phyloP scores from a whole-genome alignment of 345 rosid genomes.

The Populus euphratica region DNA sequence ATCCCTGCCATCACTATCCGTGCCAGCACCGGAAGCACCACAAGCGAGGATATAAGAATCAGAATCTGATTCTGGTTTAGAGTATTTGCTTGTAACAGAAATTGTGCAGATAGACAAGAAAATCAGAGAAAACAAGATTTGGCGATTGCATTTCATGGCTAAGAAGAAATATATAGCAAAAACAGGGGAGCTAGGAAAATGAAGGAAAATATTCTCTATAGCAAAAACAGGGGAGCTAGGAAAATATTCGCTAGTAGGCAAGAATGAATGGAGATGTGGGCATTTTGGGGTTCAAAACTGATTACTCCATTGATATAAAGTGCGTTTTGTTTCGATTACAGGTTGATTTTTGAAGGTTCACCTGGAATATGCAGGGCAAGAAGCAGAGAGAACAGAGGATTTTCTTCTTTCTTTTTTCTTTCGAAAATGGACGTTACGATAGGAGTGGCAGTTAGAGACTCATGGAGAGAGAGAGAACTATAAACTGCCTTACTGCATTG shows the following conservation, averaged over 20 bases:
- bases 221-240: not conserved
- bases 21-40: slow-evolving; percentile 13
- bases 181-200: not conserved
- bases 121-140: slow-evolving; percentile 1
- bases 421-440: slow-evolving; percentile 7
- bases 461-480: not conserved
- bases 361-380: not conserved
- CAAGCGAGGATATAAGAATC: slow-evolving; percentile 20
- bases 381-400: slow-evolving; percentile 14
- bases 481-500: slow-evolving; percentile 9
- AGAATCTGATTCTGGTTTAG: slow-evolving; percentile 6
- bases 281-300: not conserved
- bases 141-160: slow-evolving; percentile 11
- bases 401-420: not conserved
- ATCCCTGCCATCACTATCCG: slow-evolving; percentile 21
- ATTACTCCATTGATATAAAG: not conserved
- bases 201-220: not conserved
- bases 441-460: slow-evolving; percentile 19
- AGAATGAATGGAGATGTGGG: not conserved
- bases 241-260: not conserved
- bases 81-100: not conserved
- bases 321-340: not conserved
- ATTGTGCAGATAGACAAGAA: not conserved
- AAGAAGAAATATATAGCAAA: not conserved
- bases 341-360: not conserved